Conservation (phyloP, 2,329 filamentous ascomycete genomes). For the Cladosporium colombiae region DNA sequence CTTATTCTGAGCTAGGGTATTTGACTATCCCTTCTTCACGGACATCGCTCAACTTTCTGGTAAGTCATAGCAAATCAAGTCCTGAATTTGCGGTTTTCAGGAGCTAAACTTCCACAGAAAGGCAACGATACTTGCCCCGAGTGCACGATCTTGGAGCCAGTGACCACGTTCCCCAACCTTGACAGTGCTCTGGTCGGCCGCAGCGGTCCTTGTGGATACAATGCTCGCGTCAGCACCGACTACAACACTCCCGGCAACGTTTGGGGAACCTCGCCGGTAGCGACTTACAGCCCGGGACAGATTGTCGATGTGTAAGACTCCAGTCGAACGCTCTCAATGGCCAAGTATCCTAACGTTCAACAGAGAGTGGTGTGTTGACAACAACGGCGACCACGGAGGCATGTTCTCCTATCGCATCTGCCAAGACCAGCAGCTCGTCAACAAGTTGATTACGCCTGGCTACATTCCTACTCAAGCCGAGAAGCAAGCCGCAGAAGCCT, state of each 20-base stretch:
- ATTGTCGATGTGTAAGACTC: background rate
- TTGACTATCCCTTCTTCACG: background rate
- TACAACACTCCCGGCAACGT: background rate
- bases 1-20: background rate
- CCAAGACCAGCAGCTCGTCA: background rate
- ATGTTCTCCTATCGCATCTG: slow-evolving; percentile 8
- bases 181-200: background rate
- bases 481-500: background rate
- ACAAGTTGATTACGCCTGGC: background rate
- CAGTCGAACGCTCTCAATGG: background rate
- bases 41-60: background rate
- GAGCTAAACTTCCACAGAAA: background rate
- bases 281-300: background rate
- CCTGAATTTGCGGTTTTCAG: background rate
- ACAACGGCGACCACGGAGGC: slow-evolving; percentile 9
- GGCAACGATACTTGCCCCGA: slow-evolving; percentile 7
- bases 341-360: background rate
- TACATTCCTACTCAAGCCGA: background rate
- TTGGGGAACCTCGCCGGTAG: background rate
- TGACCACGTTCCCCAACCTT: background rate
- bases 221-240: background rate
- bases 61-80: background rate
- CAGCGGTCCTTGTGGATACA: slow-evolving; percentile 2
- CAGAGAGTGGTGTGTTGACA: background rate
- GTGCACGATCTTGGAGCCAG: slow-evolving; percentile 1